Conservation (phyloP, 225 moss, liverwort and hornwort species). For the Straminergon stramineum region DNA sequence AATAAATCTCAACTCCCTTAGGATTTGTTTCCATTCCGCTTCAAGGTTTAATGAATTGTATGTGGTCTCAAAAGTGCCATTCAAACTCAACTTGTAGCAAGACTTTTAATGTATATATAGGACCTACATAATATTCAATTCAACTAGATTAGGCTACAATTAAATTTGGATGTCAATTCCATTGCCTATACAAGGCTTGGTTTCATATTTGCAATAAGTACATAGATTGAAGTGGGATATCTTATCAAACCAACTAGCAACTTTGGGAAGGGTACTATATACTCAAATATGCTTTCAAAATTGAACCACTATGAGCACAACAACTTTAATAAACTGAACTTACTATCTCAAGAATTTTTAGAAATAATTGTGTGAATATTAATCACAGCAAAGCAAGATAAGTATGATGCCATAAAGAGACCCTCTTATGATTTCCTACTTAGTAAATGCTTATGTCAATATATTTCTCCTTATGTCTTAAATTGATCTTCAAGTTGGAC, state of each 20-base stretch:
- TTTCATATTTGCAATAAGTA: neutral
- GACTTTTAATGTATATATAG: neutral
- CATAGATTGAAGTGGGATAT: neutral
- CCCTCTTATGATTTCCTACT: neutral
- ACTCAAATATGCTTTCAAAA: neutral
- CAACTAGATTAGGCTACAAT: fast-evolving
- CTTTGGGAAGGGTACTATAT: fast-evolving
- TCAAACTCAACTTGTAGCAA: neutral
- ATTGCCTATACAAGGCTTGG: fast-evolving
- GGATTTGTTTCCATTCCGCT: neutral
- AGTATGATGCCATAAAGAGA: no score
- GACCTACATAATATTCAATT: neutral
- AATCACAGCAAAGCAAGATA: fast-evolving
- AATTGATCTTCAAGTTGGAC: neutral
- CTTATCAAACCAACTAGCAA: neutral
- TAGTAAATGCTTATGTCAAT: neutral
- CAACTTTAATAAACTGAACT: neutral
- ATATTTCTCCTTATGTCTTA: fast-evolving
- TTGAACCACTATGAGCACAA: no score
- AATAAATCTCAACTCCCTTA: neutral
- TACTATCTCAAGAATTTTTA: neutral
- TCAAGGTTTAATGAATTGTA: neutral
- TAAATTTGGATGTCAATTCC: neutral
- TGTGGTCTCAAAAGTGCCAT: no score
- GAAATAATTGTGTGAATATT: neutral